A percentile compares a stretch with the other conserved stretches of the same genome.
These are phyloP conservation scores for Penicillium herquei DNA, from an alignment of 495 filamentous ascomycete genomes.

Conservation along the genomic window DNA sequence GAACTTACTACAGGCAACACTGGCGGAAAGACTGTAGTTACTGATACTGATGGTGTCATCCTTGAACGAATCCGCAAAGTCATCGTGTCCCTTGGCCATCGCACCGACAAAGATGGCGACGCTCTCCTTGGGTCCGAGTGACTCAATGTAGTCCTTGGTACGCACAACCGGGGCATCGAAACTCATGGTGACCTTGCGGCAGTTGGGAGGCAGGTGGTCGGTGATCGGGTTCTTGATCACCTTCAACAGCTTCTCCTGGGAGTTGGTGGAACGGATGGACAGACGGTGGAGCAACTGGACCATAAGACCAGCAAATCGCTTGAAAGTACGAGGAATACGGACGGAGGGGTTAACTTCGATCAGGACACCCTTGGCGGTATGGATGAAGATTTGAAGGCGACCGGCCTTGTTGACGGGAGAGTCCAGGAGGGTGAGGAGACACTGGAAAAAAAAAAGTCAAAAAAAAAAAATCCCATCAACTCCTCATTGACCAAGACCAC, in stretches of 20 bases:
- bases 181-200: slow-evolving; percentile 93
- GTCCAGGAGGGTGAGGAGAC: slow-evolving; percentile 93
- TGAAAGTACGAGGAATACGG: slow-evolving; percentile 95
- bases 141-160: slow-evolving; percentile 82
- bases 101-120: slow-evolving; percentile 97
- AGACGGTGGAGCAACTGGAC: slow-evolving; percentile 97
- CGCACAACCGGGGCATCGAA: slow-evolving; percentile 86
- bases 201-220: slow-evolving; percentile 93
- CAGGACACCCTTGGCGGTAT: slow-evolving; percentile 92
- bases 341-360: slow-evolving; percentile 98
- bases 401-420: slow-evolving; percentile 98
- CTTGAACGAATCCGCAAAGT: slow-evolving; percentile 91
- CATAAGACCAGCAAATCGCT: slow-evolving; percentile 97
- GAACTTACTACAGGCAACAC: slow-evolving; percentile 98
- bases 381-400: slow-evolving; percentile 95
- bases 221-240: slow-evolving; percentile 98
- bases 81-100: slow-evolving; percentile 95
- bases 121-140: slow-evolving; percentile 77
- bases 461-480: not conserved
- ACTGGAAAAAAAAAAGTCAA: slow-evolving; percentile 51
- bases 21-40: slow-evolving; percentile 94
- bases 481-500: not conserved
- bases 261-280: slow-evolving; percentile 91
- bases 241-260: slow-evolving; percentile 94
- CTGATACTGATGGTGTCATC: slow-evolving; percentile 98